Conservation (phyloP, 768 basidiomycete genomes). For the Naganishia onofrii region DNA sequence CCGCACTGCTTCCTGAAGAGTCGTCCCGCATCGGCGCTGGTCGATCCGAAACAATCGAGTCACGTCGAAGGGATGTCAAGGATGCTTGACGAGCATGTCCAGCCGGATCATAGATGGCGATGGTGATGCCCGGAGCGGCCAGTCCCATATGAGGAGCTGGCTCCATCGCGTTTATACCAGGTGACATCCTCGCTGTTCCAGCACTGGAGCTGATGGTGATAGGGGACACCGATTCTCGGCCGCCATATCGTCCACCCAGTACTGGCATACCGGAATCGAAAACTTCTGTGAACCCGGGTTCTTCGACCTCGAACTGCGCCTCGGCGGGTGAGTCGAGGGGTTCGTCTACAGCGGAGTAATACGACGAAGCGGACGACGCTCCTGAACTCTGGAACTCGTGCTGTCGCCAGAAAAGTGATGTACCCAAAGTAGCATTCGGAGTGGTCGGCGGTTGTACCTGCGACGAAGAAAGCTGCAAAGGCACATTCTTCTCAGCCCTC, state of each 20-base stretch:
- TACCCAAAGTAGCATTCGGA: neutral
- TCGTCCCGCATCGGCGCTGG: neutral
- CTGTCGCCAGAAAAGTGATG: neutral
- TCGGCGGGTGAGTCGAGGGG: neutral
- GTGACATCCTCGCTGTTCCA: slow-evolving; percentile 3
- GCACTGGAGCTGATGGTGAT: slow-evolving; percentile 8
- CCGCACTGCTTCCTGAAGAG: slow-evolving; percentile 7
- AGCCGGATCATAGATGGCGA: slow-evolving; percentile 22
- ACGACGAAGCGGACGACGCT: slow-evolving; percentile 18
- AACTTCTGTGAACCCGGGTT: neutral
- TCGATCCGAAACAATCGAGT: neutral
- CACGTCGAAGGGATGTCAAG: neutral
- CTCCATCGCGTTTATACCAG: neutral
- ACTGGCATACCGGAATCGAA: neutral
- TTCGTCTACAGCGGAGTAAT: slow-evolving; percentile 3
- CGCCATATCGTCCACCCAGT: neutral
- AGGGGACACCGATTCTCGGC: slow-evolving; percentile 21
- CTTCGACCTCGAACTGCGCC: neutral
- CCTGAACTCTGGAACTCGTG: neutral
- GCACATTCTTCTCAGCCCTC: slow-evolving; percentile 22
- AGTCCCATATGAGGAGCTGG: neutral
- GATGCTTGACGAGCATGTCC: slow-evolving; percentile 20
- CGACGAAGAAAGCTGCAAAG: neutral
- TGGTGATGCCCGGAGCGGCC: slow-evolving; percentile 28
- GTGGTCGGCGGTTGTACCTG: neutral